Evolutionary conservation across 768 basidiomycete species (phyloP), one percentile per base, ranked within the genome.

Genomic region (Gymnopilus dilepis): DNA sequence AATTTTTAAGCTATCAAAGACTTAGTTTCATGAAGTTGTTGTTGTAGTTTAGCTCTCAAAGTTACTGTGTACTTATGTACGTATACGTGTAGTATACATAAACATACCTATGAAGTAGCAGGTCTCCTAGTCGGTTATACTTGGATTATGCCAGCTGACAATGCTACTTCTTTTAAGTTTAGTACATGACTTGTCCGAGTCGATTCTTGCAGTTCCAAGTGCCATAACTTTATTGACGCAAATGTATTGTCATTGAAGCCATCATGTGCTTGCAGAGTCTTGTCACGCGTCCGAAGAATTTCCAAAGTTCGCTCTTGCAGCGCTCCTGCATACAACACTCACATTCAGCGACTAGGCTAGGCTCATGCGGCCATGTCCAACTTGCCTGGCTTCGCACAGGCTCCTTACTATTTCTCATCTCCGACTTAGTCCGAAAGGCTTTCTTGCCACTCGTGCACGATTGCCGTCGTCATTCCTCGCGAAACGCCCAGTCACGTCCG

Each of bases 341-440:
- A n/a, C n/a, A 21, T 22, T 12, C 4, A 45, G 11, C 28, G 13
- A 47, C 24, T n/a, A 28, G 26, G 24, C 30, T 40, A 24, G 21
- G 28, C 52, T 37, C 34, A 54, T 54, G 52, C 52, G 34, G 15
- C 52, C 52, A 54, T 54, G 52, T 24, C 37, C 52, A 17, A 40
- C 22, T 40, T 54, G 22, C 37, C 34, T 40, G 11, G 6, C 33
- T 37, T 11, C 22, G 24, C 6, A 22, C 38, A 37, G 8, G 22
- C 24, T 17, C 24, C 6, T 54, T 15, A 12, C 37, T 37, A 17
- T 13, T 2, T 1, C 6, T 26, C 15, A n/a, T n/a, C 45, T 13
- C 30, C 45, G 26, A 30, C 19, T 11, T 50, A 50, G 7, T 26
- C 26, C 28, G 11, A 47, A 47, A 47, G 26, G 15, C 28, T 9